Percentiles rank a stretch among this genome's conserved stretches.
Evolutionary conservation across 78 protist species (phyloP).

Genomic region (Emiliania huxleyi): DNA sequence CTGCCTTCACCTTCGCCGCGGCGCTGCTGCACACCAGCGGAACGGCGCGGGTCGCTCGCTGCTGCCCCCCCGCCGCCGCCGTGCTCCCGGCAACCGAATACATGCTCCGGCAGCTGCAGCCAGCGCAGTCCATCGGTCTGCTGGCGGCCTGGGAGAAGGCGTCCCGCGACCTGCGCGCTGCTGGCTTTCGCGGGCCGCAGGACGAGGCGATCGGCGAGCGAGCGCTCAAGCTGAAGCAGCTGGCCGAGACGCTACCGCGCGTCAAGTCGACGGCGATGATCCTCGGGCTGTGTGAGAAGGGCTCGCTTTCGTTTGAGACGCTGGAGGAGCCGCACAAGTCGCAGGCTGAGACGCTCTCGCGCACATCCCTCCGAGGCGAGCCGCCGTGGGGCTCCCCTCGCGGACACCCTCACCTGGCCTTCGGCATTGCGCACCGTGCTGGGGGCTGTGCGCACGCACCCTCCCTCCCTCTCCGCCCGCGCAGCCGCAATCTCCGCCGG

Average conservation of each 20-base stretch:
- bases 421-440: too few species aligned
- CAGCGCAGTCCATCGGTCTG: not conserved
- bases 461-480: too few species aligned
- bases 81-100: too few species aligned
- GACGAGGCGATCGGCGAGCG: not conserved
- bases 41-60: too few species aligned
- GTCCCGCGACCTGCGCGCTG: not conserved
- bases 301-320: not conserved
- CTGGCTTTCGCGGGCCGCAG: not conserved
- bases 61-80: too few species aligned
- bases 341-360: not conserved
- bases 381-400: too few species aligned
- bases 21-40: too few species aligned
- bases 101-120: not conserved
- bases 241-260: not conserved
- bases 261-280: not conserved
- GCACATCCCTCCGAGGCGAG: not conserved
- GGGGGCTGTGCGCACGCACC: too few species aligned
- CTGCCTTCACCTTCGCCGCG: too few species aligned
- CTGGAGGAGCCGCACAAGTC: not conserved
- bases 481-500: not conserved
- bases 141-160: not conserved
- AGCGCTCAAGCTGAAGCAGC: not conserved
- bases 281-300: not conserved
- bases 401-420: too few species aligned